Base-by-base conservation (phyloP, 108 stramenopile species). In the Cyclotella atomus region DNA sequence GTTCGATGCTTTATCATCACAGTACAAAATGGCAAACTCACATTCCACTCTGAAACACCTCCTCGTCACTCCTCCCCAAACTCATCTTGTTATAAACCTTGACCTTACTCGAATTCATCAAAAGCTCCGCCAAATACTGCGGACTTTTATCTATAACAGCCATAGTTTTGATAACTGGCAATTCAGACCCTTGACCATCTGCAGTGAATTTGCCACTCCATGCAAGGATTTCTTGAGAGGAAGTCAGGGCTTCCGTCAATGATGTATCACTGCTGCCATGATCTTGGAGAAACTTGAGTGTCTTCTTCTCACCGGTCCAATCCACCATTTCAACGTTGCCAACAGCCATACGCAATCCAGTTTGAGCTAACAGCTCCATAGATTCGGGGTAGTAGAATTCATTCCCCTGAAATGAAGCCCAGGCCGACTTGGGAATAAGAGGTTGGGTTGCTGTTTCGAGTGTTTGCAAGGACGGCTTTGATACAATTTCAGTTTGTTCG, bases 41-140 rank as follows among this genome's bases (percentile, higher is more conserved):
- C 75, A 84, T 46, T 19, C 83, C 80, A 12, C 8, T 57, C 68
- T 86, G 85, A 54, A 77, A 69, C 2, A 76, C 63, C 23, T 46
- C 33, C 10, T 86, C 70, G 75, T 95, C 94, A 27, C 71, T 83
- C 63, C 94, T 74, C 17, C 94, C 94, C 61, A 91, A 41, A 80
- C 94, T 95, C 90, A 91, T 81, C 61, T 87, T 88, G 65, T 95
- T 95, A 76, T 95, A 95, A 19, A 78, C 66, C 24, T 83, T 81
- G 27, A 95, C 91, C 55, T 72, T 84, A 28, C 55, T 70, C 23
- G 90, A 92, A 70, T 95, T 91, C 90, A 95, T 85, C 19, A 95
- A 50, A 53, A 95, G 65, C 14, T 87, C 86, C 10, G 88, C 88
- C 53, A 95, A 71, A 36, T 89, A 91, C 25, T 85, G 50, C 9